Base-by-base conservation (phyloP, 192 early-diverging fungal genomes). In the Coemansia asiatica region DNA sequence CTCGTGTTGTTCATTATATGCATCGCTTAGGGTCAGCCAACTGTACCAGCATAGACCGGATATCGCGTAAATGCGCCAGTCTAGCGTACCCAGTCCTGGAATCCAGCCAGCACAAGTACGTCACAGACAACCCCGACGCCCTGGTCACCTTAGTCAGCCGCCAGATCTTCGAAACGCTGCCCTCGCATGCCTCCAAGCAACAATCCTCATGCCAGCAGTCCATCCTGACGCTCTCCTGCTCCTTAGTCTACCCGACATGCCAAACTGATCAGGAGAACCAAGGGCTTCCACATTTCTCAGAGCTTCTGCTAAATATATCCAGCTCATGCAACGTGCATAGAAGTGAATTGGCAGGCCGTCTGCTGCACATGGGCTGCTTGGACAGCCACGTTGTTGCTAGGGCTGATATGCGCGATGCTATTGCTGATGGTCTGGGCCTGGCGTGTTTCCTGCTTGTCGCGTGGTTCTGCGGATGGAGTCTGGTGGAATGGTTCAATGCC, bases 191-290 rank as follows among this genome's bases (percentile, higher is more conserved):
- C 36, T 13, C 33, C 25, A n/a, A 31, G 21, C 16, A 67, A 38
- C 7, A 56, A 27, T 13, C 16, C 3, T 15, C 19, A 10, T 76
- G 74, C 44, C 35, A 25, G 16, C 31, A 23, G 1, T 58, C 76
- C 1, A 60, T 79, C 23, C 47, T n/a, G 7, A 35, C 64, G 0
- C 33, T 79, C 22, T 63, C 71, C 6, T 79, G 76, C 33, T 60
- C 71, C 8, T 51, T 67, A 10, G 75, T 72, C 13, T 71, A 56
- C 26, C 67, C 64, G 40, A 53, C 53, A 9, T 72, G 67, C 22
- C 28, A 28, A 22, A 5, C 1, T 27, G 27, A 10, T 9, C 35
- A 3, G 9, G 40, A 23, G 33, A 33, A 50, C 21, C 33, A 29
- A 18, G 29, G 6, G 12, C 57, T 62, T 22, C 64, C 60, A 7